Conservation (phyloP, 306 rosid genomes). For the Canavalia gladiata region DNA sequence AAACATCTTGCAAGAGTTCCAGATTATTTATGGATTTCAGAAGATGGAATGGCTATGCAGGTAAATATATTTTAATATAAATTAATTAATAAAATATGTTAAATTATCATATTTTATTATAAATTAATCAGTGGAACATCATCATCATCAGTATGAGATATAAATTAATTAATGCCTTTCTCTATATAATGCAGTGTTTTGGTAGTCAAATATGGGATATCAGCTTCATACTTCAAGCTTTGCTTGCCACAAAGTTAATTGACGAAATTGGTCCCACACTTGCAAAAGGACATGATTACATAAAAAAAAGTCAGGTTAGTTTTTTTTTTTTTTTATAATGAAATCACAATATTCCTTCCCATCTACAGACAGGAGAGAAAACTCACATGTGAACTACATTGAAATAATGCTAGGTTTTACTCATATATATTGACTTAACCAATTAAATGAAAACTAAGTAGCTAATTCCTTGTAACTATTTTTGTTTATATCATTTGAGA, state of each 20-base stretch:
- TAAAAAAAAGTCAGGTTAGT: slow-evolving; percentile 72
- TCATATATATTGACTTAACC: too few relatives aligned
- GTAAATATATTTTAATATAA: slow-evolving; percentile 15
- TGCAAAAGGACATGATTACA: slow-evolving; percentile 66
- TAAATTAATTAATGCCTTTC: too few relatives aligned
- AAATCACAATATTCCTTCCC: neutral
- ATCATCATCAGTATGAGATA: too few relatives aligned
- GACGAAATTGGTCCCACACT: slow-evolving; percentile 65
- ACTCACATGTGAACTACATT: too few relatives aligned
- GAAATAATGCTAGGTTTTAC: too few relatives aligned
- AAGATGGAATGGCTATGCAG: slow-evolving; percentile 87
- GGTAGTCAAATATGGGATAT: slow-evolving; percentile 85
- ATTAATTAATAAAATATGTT: too few relatives aligned
- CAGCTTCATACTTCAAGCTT: slow-evolving; percentile 69
- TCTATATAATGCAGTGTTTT: slow-evolving; percentile 56
- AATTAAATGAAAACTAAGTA: too few relatives aligned
- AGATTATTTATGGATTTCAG: slow-evolving; percentile 77
- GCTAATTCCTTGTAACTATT: too few relatives aligned
- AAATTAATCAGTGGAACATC: too few relatives aligned
- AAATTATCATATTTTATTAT: too few relatives aligned
- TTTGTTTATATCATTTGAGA: too few relatives aligned
- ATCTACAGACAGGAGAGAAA: too few relatives aligned
- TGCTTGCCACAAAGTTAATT: slow-evolving; percentile 62
- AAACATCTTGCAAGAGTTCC: slow-evolving; percentile 79
- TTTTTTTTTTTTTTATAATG: neutral